phyloP scores from a whole-genome alignment of 257 asterid species.

The Ligustrum vulgare region DNA sequence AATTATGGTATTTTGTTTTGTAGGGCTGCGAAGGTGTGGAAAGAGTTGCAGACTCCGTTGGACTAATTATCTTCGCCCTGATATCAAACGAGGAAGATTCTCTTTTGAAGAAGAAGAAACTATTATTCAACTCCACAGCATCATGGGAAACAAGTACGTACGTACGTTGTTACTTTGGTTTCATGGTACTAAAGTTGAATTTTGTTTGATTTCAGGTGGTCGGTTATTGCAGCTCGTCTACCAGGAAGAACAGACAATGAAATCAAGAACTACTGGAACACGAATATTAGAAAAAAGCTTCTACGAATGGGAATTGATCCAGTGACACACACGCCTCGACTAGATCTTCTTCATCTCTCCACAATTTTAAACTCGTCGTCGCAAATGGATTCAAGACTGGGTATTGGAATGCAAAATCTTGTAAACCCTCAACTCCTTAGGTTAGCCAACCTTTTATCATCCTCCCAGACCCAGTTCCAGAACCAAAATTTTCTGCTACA shows the following conservation, averaged over 20 bases:
- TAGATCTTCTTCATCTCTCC: constrained; percentile 76
- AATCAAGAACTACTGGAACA: constrained; percentile 85
- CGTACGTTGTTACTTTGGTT: no score
- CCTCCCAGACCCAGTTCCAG: constrained; percentile 35
- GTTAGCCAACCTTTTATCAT: constrained; percentile 42
- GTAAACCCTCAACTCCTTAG: constrained; percentile 57
- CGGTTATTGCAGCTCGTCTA: constrained; percentile 75
- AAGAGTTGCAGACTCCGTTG: constrained; percentile 83
- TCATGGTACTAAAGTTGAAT: neutral
- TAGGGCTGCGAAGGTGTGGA: constrained; percentile 82
- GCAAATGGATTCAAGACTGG: constrained; percentile 46
- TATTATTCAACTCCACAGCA: constrained; percentile 73
- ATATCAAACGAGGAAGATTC: constrained; percentile 71
- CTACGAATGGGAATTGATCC: constrained; percentile 88
- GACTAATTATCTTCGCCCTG: constrained; percentile 87
- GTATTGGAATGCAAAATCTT: constrained; percentile 40
- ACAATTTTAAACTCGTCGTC: constrained; percentile 46
- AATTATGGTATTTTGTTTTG: neutral
- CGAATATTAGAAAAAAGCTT: constrained; percentile 70
- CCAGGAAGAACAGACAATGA: constrained; percentile 90
- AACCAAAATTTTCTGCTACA: constrained; percentile 25
- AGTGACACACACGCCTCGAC: constrained; percentile 74
- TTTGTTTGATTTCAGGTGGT: constrained; percentile 53
- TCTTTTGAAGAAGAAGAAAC: constrained; percentile 85
- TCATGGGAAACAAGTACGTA: constrained; percentile 76